Percentiles rank a stretch among this genome's conserved stretches.
phyloP scores from a whole-genome alignment of 2,329 filamentous ascomycete genomes.

The Davidsoniella neocaledoniae region DNA sequence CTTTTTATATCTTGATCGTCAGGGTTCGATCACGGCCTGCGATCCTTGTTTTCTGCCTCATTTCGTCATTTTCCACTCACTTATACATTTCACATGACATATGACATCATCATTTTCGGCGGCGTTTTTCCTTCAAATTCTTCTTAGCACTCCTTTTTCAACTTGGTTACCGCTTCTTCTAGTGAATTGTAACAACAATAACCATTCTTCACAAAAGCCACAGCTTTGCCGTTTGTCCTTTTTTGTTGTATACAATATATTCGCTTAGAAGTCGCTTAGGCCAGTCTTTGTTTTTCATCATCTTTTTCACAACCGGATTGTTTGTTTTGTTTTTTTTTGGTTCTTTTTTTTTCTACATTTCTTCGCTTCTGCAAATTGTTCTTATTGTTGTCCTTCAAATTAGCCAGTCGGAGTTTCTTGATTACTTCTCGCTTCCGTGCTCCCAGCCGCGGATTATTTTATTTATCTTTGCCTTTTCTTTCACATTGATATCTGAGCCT shows the following conservation, averaged over 20 bases:
- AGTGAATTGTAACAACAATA: background rate
- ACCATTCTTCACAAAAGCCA: background rate
- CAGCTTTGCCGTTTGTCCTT: background rate
- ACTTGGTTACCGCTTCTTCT: no score
- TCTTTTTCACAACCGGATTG: background rate
- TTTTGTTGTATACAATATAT: no score
- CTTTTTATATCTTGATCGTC: background rate
- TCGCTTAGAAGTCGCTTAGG: background rate
- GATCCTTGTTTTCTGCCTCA: no score
- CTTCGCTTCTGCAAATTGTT: background rate
- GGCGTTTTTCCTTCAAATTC: background rate
- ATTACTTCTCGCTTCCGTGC: no score
- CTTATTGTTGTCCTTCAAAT: slow-evolving; percentile 9
- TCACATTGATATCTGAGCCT: no score
- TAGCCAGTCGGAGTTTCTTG: background rate
- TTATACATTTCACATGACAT: background rate
- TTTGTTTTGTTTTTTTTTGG: background rate
- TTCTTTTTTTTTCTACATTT: background rate
- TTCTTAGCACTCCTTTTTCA: background rate
- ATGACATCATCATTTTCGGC: background rate
- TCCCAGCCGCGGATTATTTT: no score
- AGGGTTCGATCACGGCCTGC: background rate
- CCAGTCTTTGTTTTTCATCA: background rate
- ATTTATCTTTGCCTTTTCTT: no score
- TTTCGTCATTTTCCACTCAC: background rate